Evolutionary conservation across 371 early-diverging fungal genomes (phyloP).

Genomic region (Mucor plumbeus): DNA sequence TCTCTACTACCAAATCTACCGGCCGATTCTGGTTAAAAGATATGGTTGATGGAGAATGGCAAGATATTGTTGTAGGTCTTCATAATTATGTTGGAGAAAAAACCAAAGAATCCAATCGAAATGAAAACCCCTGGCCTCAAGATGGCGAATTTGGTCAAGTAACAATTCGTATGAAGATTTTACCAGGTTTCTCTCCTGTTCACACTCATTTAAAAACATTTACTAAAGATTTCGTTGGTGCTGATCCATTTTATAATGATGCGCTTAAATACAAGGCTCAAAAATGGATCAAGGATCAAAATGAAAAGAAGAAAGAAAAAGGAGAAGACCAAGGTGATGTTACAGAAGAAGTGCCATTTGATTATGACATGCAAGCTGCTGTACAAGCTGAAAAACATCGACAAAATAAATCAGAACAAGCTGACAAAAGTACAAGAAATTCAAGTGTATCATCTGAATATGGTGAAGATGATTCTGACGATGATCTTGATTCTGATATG

Average conservation of each 20-base stretch:
- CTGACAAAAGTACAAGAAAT: not conserved
- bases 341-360: constrained; percentile 6
- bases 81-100: constrained; percentile 25
- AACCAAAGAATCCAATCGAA: constrained; percentile 43
- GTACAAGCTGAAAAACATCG: constrained; percentile 17
- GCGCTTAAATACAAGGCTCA: constrained; percentile 34
- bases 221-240: constrained; percentile 42
- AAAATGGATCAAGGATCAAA: constrained; percentile 41
- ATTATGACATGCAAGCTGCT: constrained; percentile 24
- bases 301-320: constrained; percentile 10
- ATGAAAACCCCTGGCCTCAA: constrained; percentile 40
- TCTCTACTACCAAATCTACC: constrained; percentile 30
- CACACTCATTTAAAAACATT: constrained; percentile 43
- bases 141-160: constrained; percentile 35
- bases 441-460: constrained; percentile 35
- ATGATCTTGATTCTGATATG: constrained; percentile 17
- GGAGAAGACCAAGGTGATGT: not conserved
- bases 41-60: constrained; percentile 39
- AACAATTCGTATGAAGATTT: constrained; percentile 31
- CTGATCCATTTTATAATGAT: constrained; percentile 43
- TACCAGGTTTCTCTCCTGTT: constrained; percentile 49
- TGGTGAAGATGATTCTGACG: constrained; percentile 28
- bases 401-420: not conserved
- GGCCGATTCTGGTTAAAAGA: constrained; percentile 49
- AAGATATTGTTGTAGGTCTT: constrained; percentile 35